A percentile compares a stretch with the other conserved stretches of the same genome.
phyloP scores from a whole-genome alignment of 768 basidiomycete genomes.

The Boletus reticuloceps region DNA sequence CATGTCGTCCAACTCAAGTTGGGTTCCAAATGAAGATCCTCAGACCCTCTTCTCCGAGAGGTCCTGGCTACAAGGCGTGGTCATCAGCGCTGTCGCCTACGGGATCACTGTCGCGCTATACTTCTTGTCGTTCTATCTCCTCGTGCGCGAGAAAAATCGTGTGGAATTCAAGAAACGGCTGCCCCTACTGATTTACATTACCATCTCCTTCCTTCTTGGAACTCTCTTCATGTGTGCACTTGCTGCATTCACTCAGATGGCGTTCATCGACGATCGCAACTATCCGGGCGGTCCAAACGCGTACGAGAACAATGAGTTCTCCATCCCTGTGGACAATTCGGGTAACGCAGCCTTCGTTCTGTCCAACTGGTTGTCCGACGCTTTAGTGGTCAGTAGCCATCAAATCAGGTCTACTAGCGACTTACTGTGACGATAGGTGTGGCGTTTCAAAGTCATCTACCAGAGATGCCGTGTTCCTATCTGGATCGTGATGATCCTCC shows the following conservation, averaged over 20 bases:
- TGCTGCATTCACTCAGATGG: slow-evolving; percentile 24
- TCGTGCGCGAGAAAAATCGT: not conserved
- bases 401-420: not conserved
- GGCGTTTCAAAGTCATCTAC: slow-evolving; percentile 21
- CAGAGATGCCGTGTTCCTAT: not conserved
- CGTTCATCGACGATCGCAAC: slow-evolving; percentile 32
- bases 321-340: slow-evolving; percentile 13
- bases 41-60: slow-evolving; percentile 18
- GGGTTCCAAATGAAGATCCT: slow-evolving; percentile 11
- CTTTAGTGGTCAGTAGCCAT: slow-evolving; percentile 13
- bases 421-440: slow-evolving; percentile 4
- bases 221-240: slow-evolving; percentile 18
- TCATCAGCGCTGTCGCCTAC: slow-evolving; percentile 10
- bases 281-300: slow-evolving; percentile 31
- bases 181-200: slow-evolving; percentile 5
- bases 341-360: slow-evolving; percentile 12
- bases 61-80: slow-evolving; percentile 17
- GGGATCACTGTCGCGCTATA: slow-evolving; percentile 5
- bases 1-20: slow-evolving; percentile 18
- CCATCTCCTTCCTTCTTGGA: slow-evolving; percentile 1
- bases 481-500: slow-evolving; percentile 10
- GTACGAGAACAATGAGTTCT: slow-evolving; percentile 21
- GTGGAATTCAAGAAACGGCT: slow-evolving; percentile 2
- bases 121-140: slow-evolving; percentile 9
- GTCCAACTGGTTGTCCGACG: slow-evolving; percentile 18